Conservation (phyloP, 371 early-diverging fungal genomes). For the Rhizomucor miehei region DNA sequence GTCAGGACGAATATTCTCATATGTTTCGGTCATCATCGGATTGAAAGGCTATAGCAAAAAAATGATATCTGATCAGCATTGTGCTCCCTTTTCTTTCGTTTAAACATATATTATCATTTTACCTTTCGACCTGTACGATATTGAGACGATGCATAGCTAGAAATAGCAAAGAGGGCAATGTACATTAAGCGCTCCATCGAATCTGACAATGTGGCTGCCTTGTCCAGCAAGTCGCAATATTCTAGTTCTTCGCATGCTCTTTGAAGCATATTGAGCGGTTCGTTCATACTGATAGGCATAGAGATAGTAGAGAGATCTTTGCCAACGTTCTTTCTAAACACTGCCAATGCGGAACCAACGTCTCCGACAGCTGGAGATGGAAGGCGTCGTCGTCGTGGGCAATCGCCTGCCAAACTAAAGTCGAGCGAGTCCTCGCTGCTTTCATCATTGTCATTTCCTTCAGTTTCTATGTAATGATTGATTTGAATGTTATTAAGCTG, state of each 20-base stretch:
- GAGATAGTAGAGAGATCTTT: slow-evolving; percentile 89
- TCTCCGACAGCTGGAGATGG: slow-evolving; percentile 74
- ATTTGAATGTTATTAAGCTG: no score
- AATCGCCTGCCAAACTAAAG: slow-evolving; percentile 9
- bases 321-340: slow-evolving; percentile 90
- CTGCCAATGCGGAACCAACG: slow-evolving; percentile 73
- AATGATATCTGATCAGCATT: no score
- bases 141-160: slow-evolving; percentile 79
- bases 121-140: slow-evolving; percentile 78
- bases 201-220: slow-evolving; percentile 58
- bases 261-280: slow-evolving; percentile 89
- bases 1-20: slow-evolving; percentile 83
- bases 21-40: slow-evolving; percentile 94
- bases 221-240: slow-evolving; percentile 77
- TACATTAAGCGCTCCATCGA: slow-evolving; percentile 76
- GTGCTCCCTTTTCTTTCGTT: not conserved
- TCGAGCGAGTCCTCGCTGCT: slow-evolving; percentile 9
- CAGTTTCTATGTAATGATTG: slow-evolving; percentile 3
- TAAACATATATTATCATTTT: not conserved
- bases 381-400: slow-evolving; percentile 53
- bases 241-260: slow-evolving; percentile 88
- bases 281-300: slow-evolving; percentile 92
- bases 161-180: slow-evolving; percentile 83
- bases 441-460: slow-evolving; percentile 6
- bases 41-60: slow-evolving; percentile 72